Conservation (phyloP, 148 eudicot genomes). For the Persicaria maculosa region DNA sequence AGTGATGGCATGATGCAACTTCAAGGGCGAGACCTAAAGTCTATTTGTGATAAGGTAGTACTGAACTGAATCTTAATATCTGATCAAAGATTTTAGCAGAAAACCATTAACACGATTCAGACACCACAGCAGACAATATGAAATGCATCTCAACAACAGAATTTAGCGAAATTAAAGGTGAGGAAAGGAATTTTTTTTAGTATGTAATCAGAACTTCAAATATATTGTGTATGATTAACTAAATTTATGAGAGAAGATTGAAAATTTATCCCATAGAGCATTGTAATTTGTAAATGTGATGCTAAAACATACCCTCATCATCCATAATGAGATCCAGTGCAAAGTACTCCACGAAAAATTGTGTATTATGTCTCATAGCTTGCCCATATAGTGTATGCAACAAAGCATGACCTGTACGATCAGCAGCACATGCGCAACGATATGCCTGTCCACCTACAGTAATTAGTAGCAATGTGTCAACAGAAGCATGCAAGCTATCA, state of each 20-base stretch:
- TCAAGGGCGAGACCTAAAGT: background rate
- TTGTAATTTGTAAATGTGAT: background rate
- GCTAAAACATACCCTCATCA: slow-evolving; percentile 52
- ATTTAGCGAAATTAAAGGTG: no score
- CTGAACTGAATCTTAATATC: background rate
- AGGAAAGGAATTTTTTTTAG: no score
- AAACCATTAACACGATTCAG: background rate
- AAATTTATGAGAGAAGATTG: background rate
- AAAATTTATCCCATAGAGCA: background rate
- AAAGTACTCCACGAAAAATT: slow-evolving; percentile 96
- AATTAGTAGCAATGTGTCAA: slow-evolving; percentile 2
- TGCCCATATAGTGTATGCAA: slow-evolving; percentile 94
- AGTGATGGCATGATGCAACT: background rate
- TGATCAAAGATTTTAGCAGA: background rate
- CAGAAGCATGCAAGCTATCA: background rate
- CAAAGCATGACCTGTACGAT: slow-evolving; percentile 97
- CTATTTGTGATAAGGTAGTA: background rate
- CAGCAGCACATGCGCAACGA: slow-evolving; percentile 99
- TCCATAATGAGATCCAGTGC: slow-evolving; percentile 95
- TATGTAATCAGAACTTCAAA: background rate
- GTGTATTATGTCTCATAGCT: slow-evolving; percentile 98
- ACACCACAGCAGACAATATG: background rate
- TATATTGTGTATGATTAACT: background rate
- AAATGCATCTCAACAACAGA: background rate
- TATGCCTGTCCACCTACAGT: slow-evolving; percentile 93